Evolutionary conservation across 2,329 filamentous ascomycete genomes (phyloP), one percentile per base, ranked within the genome.

Genomic region (Beauveria pseudobassiana): DNA sequence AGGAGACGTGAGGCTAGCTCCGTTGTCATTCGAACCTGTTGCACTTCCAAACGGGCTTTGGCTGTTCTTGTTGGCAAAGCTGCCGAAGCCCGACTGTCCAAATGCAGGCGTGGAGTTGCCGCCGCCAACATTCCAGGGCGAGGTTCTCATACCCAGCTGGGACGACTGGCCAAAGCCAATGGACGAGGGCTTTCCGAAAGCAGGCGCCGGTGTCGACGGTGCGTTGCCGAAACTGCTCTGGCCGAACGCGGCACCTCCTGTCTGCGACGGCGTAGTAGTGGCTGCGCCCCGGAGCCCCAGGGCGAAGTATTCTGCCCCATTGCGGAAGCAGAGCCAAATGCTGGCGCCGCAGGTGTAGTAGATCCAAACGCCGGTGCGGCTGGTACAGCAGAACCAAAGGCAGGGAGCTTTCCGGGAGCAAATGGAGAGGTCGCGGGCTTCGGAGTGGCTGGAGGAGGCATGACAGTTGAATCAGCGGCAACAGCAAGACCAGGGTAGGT

Each of bases 401-500:
- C 66, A 61, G 58, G 42, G 3, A 54, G 30, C 63, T 75, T 73
- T 26, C 75, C 66, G 30, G 74, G 67, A 50, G 74, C 71, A 64
- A 74, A 63, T 52, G 68, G 56, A 4, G 70, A 62, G 5, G 48
- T 48, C 14, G 18, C 22, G 14, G 34, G 34, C 14, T 38, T 38
- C 5, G 60, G 48, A 20, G 52, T 62, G 20, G 53, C 67, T 1
- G 72, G 64, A 8, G 76, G 63, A 3, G 72, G 67, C 65, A 71
- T 62, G 34, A 69, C 59, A 22, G 70, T 54, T 18, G 69, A 65
- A 61, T 71, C 69, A 2, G 74, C 73, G 62, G 79, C 77, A 38
- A 77, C 77, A 50, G 75, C 77, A 46, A 97, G 78, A 5, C 89
- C 90, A 46, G 88, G 83, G 72, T 92, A 98, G 0, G 85, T 83